Evolutionary conservation across 83 land plant genomes (phyloP), one percentile per base, ranked within the genome.

Genomic region (Thuja plicata): DNA sequence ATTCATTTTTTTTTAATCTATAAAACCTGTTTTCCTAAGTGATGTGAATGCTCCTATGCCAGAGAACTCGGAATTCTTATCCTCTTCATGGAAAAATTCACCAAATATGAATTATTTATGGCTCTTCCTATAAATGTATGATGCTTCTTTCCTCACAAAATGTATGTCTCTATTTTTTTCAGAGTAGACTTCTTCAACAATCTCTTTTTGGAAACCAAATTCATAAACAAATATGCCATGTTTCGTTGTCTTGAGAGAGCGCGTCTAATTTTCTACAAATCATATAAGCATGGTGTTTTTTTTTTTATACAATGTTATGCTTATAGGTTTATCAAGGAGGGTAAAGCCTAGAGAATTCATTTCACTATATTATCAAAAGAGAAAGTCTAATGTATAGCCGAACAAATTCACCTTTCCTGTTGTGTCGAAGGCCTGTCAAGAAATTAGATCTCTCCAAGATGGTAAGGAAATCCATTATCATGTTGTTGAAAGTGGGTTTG

Each of bases 301-400:
- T 30, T 91, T 93, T 90, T 88, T 93, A 91, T 90, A 88, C 86
- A 91, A 90, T 86, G 92, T 90, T 0, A 90, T 93, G 3, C 50
- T 93, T 55, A 93, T 90, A 60, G 86, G 88, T 45, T 87, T 35
- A 81, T 89, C 89, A 2, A 89, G 90, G 90, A 88, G 86, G 55
- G 38, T 43, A 60, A 40, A 62, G 38, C 89, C 86, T 66, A n/a
- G 89, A 38, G 91, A 90, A 76, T 84, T 92, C 77, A 88, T 93
- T 89, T 77, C 80, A 37, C 5, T 77, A 41, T 77, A 77, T 77
- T 77, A 15, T 77, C 19, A 19, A 35, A 77, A 35, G 80, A 77
- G 80, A 77, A 77, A 38, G 80, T 35, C 6, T 34, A 37, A 35
- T 35, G 37, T 76, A 34, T 4, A 34, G 79, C 38, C 79, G 10